Percentiles rank a stretch among this genome's conserved stretches.
Conservation (phyloP, 352 stramenopile species). For the Phytophthora capsici region DNA sequence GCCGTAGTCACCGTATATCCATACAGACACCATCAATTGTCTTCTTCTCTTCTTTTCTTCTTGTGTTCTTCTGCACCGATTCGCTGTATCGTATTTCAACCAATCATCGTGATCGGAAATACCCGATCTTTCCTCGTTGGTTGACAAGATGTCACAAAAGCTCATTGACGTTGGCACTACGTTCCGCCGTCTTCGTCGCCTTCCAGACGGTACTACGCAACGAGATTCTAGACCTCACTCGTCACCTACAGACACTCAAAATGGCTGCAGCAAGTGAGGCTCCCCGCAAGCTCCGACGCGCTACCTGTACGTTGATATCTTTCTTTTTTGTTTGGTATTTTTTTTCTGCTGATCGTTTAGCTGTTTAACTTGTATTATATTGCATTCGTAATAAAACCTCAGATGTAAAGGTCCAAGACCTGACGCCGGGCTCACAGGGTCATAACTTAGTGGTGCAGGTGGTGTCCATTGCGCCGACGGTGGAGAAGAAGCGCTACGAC, state of each 20-base stretch:
- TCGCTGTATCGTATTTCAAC: no score
- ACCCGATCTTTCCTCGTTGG: conserved; percentile 41
- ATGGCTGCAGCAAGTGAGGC: conserved; percentile 36
- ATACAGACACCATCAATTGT: conserved; percentile 28
- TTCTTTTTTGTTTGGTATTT: not conserved
- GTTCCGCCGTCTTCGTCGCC: not conserved
- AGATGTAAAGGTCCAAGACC: conserved; percentile 85
- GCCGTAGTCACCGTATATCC: conserved; percentile 28
- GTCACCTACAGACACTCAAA: not conserved
- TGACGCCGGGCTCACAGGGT: conserved; percentile 74
- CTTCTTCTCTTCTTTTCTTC: conserved; percentile 15
- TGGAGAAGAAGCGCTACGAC: conserved; percentile 81
- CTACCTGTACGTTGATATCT: conserved; percentile 42
- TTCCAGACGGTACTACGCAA: not conserved
- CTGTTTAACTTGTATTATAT: no score
- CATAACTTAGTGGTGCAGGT: conserved; percentile 85
- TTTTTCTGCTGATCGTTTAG: no score
- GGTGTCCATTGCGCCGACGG: conserved; percentile 56
- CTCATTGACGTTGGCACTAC: conserved; percentile 28
- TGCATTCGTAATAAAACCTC: conserved; percentile 3
- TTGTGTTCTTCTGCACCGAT: no score
- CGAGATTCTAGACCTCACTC: not conserved
- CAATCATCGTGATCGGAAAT: no score
- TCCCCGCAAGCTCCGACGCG: conserved; percentile 47
- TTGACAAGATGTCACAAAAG: conserved; percentile 32